Evolutionary conservation across 148 eudicot genomes (phyloP).

Genomic region (Nepenthes gracilis): DNA sequence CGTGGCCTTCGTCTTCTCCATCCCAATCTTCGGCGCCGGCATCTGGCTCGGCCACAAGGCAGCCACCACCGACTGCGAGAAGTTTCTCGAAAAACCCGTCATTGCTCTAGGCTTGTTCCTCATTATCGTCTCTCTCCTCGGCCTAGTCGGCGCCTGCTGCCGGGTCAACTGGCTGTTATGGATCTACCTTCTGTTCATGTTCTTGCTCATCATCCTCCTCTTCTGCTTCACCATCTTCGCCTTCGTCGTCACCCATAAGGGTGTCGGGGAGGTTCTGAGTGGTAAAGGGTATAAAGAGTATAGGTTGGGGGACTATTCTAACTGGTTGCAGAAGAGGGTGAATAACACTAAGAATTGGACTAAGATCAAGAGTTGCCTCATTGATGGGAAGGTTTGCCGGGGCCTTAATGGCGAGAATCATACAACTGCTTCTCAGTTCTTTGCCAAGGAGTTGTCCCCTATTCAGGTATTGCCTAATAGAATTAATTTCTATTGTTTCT

Average conservation of each 20-base stretch:
- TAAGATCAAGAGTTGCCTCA: slow-evolving; percentile 61
- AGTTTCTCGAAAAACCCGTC: slow-evolving; percentile 46
- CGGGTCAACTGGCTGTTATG: slow-evolving; percentile 73
- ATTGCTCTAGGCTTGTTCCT: slow-evolving; percentile 60
- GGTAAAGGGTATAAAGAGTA: slow-evolving; percentile 77
- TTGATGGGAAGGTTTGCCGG: slow-evolving; percentile 66
- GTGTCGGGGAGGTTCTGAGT: slow-evolving; percentile 49
- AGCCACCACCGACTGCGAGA: slow-evolving; percentile 63
- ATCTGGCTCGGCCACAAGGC: slow-evolving; percentile 62
- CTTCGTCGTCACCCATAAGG: slow-evolving; percentile 77
- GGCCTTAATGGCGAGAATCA: slow-evolving; percentile 21
- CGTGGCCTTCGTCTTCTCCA: slow-evolving; percentile 57
- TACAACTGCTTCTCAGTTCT: slow-evolving; percentile 26
- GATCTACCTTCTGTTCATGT: slow-evolving; percentile 75
- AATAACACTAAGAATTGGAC: slow-evolving; percentile 51
- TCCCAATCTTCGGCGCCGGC: slow-evolving; percentile 66
- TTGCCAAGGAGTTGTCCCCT: slow-evolving; percentile 36
- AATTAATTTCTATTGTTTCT: too few relatives aligned
- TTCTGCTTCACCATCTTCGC: slow-evolving; percentile 74
- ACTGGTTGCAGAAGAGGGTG: slow-evolving; percentile 88
- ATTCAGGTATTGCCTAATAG: slow-evolving; percentile 47
- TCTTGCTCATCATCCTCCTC: slow-evolving; percentile 46
- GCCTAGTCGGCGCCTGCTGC: slow-evolving; percentile 71
- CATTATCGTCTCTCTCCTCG: slow-evolving; percentile 60
- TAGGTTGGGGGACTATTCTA: slow-evolving; percentile 67